Evolutionary conservation across 768 basidiomycete species (phyloP), one percentile per base, ranked within the genome.

Genomic region (Austroboletus eburneus): DNA sequence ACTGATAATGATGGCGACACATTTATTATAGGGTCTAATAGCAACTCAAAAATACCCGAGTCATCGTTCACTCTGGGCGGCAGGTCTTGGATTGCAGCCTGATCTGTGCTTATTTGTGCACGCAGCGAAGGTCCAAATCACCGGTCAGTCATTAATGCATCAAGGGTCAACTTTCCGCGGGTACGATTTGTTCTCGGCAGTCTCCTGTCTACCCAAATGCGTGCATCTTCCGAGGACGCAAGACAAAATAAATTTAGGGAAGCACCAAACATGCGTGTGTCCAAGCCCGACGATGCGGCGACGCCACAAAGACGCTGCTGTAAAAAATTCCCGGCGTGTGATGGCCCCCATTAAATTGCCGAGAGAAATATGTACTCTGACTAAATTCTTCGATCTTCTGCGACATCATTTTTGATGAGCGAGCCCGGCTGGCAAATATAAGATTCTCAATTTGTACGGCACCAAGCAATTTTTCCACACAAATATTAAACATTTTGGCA

Each of bases 361-460:
- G 43, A 45, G 35, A 30, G 33, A 33, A 56, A 53, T 10, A 27
- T 10, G 10, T 5, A 27, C 25, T 27, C 43, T 60, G 58, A 49
- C 45, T 55, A 46, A 58, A 20, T 23, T 21, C 22, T 8, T 43
- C 39, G 27, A 39, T 47, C 56, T 61, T 50, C 25, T 27, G 25
- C 25, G 25, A 27, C 25, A 27, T 27, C 6, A 48, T 39, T 30
- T n/a, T n/a, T n/a, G 45, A 41, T 39, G 37, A 18, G 25, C 25
- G 25, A 27, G 10, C 25, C 37, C 38, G 46, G 35, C 20, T 43
- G 33, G 46, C 27, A 38, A 45, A 44, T 32, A 22, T 35, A 24
- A 42, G 45, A 45, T 47, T 18, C 24, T 36, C 43, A 43, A 22
- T 35, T 40, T 43, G 62, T 62, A 59, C 58, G 58, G 56, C 57